Evolutionary conservation across 768 basidiomycete genomes (phyloP), one percentile per base, ranked within the genome.

Genomic region (Strobilomyces confusus): DNA sequence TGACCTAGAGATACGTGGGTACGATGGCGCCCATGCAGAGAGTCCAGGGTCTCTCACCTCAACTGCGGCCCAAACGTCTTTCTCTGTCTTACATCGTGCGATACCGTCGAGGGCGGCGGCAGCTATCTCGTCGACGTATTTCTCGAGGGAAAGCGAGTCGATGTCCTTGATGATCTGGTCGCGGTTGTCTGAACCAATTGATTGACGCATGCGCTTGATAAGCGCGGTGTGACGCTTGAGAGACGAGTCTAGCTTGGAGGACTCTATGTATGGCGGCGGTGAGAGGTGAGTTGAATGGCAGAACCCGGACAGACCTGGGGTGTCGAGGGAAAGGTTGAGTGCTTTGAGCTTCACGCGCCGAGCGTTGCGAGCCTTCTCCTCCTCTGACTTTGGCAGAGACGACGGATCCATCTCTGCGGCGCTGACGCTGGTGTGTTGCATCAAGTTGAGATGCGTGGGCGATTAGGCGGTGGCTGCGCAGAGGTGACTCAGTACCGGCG

Each of bases 121-220:
- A 1, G 88, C 90, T 57, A 98, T 87, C 72, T 99, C 97, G 64
- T 97, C 95, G 44, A 95, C 78, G 67, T 99, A 98, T 72, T 97
- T 98, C 73, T 93, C 93, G 52, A 99, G 77, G 2, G 92, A 86
- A 50, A 99, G 78, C 0, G 87, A 79, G 57, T 94, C 87, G 58
- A 97, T 84, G 63, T 99, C 97, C 71, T 94, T 98, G 60, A 97
- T 73, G 55, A 95, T 84, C 63, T 91, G 86, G 61, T 94, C 92
- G 44, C 79, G 81, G 66, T 92, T 87, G 61, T 93, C 91, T 36
- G 78, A 66, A 15, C 87, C 89, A 63, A 98, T 78, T 17, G 92
- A 90, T 65, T 88, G 91, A 43, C 88, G 84, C 62, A 98, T 87
- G 42, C 90, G 87, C 71, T 95, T 98, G 59, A 97, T 94, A 57